These are phyloP conservation scores for Echeveria elegans DNA, from an alignment of 164 flowering plant genomes.

Conservation along the genomic window DNA sequence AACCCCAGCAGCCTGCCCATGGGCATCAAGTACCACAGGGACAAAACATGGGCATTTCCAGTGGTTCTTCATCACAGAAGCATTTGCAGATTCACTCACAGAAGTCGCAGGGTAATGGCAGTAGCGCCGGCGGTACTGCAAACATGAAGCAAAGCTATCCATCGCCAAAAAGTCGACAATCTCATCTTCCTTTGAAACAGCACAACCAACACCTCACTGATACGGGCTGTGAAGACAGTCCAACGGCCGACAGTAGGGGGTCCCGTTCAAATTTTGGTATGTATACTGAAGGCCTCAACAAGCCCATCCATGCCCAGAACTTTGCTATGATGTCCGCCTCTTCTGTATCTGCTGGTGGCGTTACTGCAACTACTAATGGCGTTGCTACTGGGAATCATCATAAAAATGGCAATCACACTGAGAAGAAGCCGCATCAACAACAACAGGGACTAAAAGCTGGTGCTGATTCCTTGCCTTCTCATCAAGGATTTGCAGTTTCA, in stretches of 20 bases:
- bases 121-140: constrained; percentile 31
- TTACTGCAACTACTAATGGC: too few relatives aligned
- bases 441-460: constrained; percentile 42
- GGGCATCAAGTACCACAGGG: constrained; percentile 33
- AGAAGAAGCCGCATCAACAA: constrained; percentile 29
- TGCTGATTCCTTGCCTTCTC: constrained; percentile 51
- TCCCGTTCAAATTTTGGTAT: constrained; percentile 43
- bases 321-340: constrained; percentile 46
- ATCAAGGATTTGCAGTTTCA: constrained; percentile 63
- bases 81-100: constrained; percentile 59
- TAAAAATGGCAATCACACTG: constrained; percentile 19
- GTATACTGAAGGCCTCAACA: constrained; percentile 50
- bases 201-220: constrained; percentile 26
- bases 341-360: constrained; percentile 23
- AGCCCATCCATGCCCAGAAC: constrained; percentile 54
- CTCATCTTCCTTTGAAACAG: constrained; percentile 26
- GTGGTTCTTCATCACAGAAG: constrained; percentile 79
- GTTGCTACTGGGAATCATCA: constrained; percentile 1
- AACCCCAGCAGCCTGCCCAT: constrained; percentile 46
- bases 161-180: constrained; percentile 30
- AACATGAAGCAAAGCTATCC: constrained; percentile 34
- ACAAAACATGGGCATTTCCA: constrained; percentile 28
- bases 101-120: constrained; percentile 37
- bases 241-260: constrained; percentile 57
- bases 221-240: constrained; percentile 55